Evolutionary conservation across 768 basidiomycete genomes (phyloP), one percentile per base, ranked within the genome.

Genomic region (Mycena latifolia): DNA sequence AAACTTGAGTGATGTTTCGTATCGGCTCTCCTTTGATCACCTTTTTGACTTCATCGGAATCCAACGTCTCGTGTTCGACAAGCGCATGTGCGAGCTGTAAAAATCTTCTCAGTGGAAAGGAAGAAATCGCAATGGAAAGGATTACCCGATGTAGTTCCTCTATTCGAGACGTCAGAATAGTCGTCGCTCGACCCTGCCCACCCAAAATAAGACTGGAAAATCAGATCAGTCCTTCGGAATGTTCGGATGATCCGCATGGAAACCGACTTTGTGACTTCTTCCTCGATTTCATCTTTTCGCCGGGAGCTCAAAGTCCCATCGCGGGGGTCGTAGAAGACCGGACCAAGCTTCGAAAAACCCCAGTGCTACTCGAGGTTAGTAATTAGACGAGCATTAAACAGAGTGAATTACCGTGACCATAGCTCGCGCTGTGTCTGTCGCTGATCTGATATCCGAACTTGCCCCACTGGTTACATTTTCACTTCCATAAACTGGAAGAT

Each of bases 51-150:
- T 99, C 95, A 12, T 93, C 91, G 43, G 87, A 82, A 70, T 91
- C 90, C 69, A 99, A 81, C 22, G 97, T 98, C 82, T 99, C 97
- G 78, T 97, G 92, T 76, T 98, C 96, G 15, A 99, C 92, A 63
- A 99, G 81, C 12, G 97, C 97, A 59, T 87, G 86, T 2, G 97
- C 96, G 43, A 99, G 88, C 95, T 96, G 69, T 53, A 33, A 60
- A 69, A 61, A 69, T 66, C 48, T 39, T 63, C 51, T 63, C 58
- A 63, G 58, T 48, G 67, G 46, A 67, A 66, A 48, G 64, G 47
- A 65, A 41, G 28, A 48, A 29, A 55, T 52, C 37, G 41, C 25
- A 41, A 56, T 18, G 55, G 51, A 54, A 58, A 70, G 63, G 73
- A 83, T 60, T 78, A 92, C 92, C 79, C 81, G 84, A 77, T 96